Evolutionary conservation across 1,284 basidiomycete species (phyloP), one percentile per base, ranked within the genome.

Genomic region (Microstroma glucosiphilum): DNA sequence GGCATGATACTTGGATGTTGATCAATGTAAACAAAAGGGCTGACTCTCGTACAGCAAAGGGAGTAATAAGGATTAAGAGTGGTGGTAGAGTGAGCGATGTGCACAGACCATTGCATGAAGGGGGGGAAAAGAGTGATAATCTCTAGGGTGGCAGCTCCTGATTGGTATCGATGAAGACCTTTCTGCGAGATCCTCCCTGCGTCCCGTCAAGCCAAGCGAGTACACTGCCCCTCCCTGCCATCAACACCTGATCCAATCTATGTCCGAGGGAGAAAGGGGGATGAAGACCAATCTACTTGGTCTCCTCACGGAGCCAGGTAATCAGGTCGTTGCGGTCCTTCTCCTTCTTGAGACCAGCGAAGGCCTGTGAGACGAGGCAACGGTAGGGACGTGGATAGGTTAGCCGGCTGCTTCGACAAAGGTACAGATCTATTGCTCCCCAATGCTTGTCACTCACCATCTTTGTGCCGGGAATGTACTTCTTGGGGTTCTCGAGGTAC

Each of bases 401-500:
- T 40, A 56, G 42, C 41, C 26, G 3, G 13, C 0, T 11, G 23
- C 51, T 37, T 37, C 30, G 30, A 9, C 30, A 11, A 46, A 60
- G 57, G n/a, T 62, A 42, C 51, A 9, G 19, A 40, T 46, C 23
- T 37, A 49, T 17, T 21, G n/a, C n/a, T 19, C 6, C 51, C 15
- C 7, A 17, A 7, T 7, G 15, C n/a, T 8, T 17, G 26, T 7
- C 17, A 30, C n/a, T 43, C 19, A 58, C 60, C 61, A 62, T 62
- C 64, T 69, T 72, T 64, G 67, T 67, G 41, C 75, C 76, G 25
- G 75, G 74, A 51, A 76, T 76, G 70, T 88, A 89, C 86, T 94
- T 94, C 86, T 96, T 96, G 67, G 92, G 92, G 86, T 96, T 92
- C 83, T 78, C 80, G 64, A 93, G 87, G 82, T 93, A 93, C 67